Conservation (phyloP, 2,329 filamentous ascomycete species). For the Apiospora pterosperma region DNA sequence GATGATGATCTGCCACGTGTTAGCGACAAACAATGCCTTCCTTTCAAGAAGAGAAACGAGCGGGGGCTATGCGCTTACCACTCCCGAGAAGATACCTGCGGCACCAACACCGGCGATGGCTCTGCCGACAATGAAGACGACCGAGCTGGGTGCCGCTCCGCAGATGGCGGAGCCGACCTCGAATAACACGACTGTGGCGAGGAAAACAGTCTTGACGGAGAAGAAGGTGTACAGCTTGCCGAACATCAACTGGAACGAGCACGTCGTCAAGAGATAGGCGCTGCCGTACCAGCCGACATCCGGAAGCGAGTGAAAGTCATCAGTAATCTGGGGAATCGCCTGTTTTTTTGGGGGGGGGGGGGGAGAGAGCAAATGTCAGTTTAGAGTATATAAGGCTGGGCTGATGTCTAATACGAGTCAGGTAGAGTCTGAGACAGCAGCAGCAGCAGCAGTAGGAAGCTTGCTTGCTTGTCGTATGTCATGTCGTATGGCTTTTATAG, state of each 20-base stretch:
- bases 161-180: constrained; percentile 37
- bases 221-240: constrained; percentile 38
- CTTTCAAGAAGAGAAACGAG: not conserved
- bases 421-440: not conserved
- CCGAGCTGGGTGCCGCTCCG: constrained; percentile 34
- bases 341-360: no score
- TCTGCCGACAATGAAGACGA: constrained; percentile 37
- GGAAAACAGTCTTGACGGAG: constrained; percentile 29
- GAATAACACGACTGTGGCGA: constrained; percentile 30
- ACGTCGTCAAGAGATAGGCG: constrained; percentile 34
- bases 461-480: not conserved
- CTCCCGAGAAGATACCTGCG: constrained; percentile 35
- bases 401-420: not conserved
- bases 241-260: constrained; percentile 36
- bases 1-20: constrained; percentile 21
- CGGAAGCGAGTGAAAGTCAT: constrained; percentile 33
- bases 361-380: not conserved
- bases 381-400: not conserved
- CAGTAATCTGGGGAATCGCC: constrained; percentile 36
- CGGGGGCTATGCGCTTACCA: constrained; percentile 4
- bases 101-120: constrained; percentile 37
- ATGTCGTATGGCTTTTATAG: not conserved
- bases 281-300: constrained; percentile 38
- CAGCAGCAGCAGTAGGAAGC: not conserved
- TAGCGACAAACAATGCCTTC: constrained; percentile 15